Conservation (phyloP, 352 stramenopile species). For the Globisporangium spinosum region DNA sequence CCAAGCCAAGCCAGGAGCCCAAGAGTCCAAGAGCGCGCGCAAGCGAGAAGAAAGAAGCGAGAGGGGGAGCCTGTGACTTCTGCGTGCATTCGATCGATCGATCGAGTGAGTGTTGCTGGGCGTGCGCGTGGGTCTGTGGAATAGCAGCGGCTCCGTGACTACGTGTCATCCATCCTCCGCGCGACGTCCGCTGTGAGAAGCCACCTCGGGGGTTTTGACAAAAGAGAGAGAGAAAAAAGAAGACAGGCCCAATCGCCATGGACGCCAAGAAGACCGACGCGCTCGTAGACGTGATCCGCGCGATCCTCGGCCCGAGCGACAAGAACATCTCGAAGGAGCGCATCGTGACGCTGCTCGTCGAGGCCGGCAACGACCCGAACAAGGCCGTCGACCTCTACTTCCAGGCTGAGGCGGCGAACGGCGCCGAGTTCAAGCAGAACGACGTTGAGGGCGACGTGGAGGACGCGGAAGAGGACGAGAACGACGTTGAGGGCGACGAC, state of each 20-base stretch:
- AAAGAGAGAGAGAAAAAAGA: not conserved
- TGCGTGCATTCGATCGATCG: not conserved
- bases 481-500: slow-evolving; percentile 39
- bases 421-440: slow-evolving; percentile 39
- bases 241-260: slow-evolving; percentile 22
- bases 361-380: slow-evolving; percentile 71
- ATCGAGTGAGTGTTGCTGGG: not conserved
- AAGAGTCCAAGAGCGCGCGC: slow-evolving; percentile 3
- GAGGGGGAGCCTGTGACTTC: not conserved
- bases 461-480: slow-evolving; percentile 23
- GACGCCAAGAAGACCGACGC: slow-evolving; percentile 50
- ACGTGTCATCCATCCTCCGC: not conserved
- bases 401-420: slow-evolving; percentile 48
- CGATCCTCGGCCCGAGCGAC: slow-evolving; percentile 64
- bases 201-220: not conserved
- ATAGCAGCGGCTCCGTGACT: not conserved
- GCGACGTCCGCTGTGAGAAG: not conserved
- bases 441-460: slow-evolving; percentile 49
- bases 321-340: slow-evolving; percentile 49
- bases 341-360: slow-evolving; percentile 57
- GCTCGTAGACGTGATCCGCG: slow-evolving; percentile 75
- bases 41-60: not conserved
- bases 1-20: not conserved
- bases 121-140: not conserved
- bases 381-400: slow-evolving; percentile 83